Evolutionary conservation across 2,329 filamentous ascomycete species (phyloP).

Genomic region (Lachnellula arida): DNA sequence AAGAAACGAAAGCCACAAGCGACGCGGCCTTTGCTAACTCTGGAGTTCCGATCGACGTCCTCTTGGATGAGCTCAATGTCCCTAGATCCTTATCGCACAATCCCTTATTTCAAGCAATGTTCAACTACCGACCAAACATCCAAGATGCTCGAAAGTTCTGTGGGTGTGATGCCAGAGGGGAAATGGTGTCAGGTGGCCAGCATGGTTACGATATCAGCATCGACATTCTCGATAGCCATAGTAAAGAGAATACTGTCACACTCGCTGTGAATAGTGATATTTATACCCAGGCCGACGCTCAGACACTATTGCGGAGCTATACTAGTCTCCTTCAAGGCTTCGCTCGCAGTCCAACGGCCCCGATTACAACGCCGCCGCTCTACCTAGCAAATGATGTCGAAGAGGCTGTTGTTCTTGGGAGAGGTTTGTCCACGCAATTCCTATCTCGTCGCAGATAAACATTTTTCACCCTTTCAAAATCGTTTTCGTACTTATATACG

Average conservation of each 20-base stretch:
- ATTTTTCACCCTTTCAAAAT: neutral
- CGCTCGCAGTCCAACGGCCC: neutral
- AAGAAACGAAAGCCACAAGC: neutral
- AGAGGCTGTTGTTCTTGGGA: neutral
- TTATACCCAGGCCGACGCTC: neutral
- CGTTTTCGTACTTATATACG: neutral
- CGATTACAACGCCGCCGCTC: neutral
- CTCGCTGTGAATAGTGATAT: conserved; percentile 1
- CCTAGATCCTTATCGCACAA: neutral
- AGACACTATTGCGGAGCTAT: neutral
- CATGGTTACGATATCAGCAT: neutral
- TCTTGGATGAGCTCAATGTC: conserved; percentile 35
- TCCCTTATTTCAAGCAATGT: neutral
- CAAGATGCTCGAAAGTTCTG: neutral
- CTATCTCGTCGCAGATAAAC: neutral
- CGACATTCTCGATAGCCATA: neutral
- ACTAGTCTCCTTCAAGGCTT: neutral
- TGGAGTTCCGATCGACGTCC: conserved; percentile 41
- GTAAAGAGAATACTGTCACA: neutral
- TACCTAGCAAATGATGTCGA: neutral
- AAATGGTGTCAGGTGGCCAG: neutral
- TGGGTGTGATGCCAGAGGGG: neutral
- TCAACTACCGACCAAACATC: neutral
- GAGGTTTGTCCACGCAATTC: neutral
- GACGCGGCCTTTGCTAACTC: conserved; percentile 38